phyloP scores from a whole-genome alignment of 73 alveolate genomes.

The Paramecium pentaurelia region DNA sequence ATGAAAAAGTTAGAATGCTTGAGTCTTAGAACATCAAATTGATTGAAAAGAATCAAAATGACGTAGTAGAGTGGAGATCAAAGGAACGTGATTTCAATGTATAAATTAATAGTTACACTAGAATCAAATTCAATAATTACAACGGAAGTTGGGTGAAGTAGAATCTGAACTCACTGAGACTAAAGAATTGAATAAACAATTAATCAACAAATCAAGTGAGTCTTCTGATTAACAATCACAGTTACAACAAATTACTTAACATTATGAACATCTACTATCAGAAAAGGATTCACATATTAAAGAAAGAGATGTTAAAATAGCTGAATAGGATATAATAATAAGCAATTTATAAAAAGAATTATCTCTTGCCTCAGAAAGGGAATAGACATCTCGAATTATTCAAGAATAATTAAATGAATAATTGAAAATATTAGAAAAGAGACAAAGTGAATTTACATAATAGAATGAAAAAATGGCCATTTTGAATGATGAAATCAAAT shows the following conservation, averaged over 20 bases:
- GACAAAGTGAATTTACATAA: background rate
- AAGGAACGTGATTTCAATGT: conserved; percentile 7
- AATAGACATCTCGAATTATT: background rate
- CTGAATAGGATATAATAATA: background rate
- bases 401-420: background rate
- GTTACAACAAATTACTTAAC: background rate
- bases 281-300: background rate
- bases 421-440: background rate
- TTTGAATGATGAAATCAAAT: background rate
- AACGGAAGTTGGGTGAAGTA: background rate
- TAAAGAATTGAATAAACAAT: background rate
- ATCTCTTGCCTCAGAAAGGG: background rate
- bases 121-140: background rate
- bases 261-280: background rate
- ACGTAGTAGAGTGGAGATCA: background rate
- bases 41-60: background rate
- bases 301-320: background rate
- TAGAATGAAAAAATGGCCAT: background rate
- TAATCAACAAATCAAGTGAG: background rate
- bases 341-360: background rate
- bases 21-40: background rate
- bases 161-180: background rate
- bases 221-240: background rate
- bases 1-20: background rate
- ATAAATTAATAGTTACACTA: background rate